These are phyloP conservation scores for Candida glaebosa DNA, from an alignment of 805 yeast genomes.

Conservation along the genomic window DNA sequence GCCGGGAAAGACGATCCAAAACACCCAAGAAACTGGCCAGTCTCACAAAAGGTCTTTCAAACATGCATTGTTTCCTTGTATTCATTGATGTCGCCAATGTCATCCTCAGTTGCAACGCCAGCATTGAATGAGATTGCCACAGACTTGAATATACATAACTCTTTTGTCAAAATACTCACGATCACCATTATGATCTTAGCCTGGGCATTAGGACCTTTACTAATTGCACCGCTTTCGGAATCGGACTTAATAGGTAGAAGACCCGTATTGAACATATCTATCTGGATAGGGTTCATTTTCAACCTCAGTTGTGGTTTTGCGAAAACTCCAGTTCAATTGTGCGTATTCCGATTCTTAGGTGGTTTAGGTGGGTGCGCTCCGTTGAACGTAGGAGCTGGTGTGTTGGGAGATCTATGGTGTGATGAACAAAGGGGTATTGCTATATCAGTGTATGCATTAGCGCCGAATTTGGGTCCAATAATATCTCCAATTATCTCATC, in stretches of 20 bases:
- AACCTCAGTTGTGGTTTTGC: constrained; percentile 63
- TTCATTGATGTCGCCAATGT: constrained; percentile 57
- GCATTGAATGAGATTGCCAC: constrained; percentile 48
- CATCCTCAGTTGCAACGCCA: constrained; percentile 61
- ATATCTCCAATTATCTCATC: constrained; percentile 60
- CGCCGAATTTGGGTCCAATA: constrained; percentile 67
- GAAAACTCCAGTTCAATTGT: constrained; percentile 53
- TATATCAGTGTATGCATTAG: constrained; percentile 49
- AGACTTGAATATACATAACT: constrained; percentile 39
- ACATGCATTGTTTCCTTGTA: constrained; percentile 50
- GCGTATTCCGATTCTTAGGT: constrained; percentile 58
- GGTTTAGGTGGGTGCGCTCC: constrained; percentile 71
- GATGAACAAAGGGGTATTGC: constrained; percentile 29
- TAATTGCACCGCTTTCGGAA: constrained; percentile 67
- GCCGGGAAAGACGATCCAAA: constrained; percentile 57
- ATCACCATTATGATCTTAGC: constrained; percentile 73
- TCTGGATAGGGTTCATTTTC: constrained; percentile 46
- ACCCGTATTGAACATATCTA: constrained; percentile 49
- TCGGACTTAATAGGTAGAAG: constrained; percentile 54
- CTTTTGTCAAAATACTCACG: constrained; percentile 46
- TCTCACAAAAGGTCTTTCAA: constrained; percentile 36
- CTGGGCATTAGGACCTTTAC: constrained; percentile 63
- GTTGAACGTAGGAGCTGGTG: constrained; percentile 66
- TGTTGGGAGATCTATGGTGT: constrained; percentile 40
- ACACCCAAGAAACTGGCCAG: constrained; percentile 64